A percentile compares a stretch with the other conserved stretches of the same genome.
Conservation (phyloP, 345 rosid species). For the Salix exigua region DNA sequence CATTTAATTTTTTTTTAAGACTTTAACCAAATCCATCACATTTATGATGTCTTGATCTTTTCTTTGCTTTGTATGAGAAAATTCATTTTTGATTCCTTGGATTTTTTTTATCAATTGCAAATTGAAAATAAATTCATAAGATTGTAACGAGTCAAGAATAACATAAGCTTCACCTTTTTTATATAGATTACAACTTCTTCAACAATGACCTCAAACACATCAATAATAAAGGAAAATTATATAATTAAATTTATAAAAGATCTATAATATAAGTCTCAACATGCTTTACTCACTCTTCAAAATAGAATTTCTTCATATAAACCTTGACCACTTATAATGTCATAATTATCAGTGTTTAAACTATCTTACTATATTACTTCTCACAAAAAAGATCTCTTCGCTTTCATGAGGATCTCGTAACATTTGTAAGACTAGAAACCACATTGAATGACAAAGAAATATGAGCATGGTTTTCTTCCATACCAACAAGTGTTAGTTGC, state of each 20-base stretch:
- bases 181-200: not conserved
- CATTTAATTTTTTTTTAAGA: no score
- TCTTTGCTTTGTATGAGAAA: no score
- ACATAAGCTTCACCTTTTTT: not conserved
- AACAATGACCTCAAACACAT: not conserved
- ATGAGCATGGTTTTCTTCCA: not conserved
- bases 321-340: not conserved
- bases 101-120: not conserved
- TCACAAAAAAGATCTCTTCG: not conserved
- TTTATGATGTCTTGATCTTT: no score
- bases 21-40: no score
- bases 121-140: not conserved
- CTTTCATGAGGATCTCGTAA: conserved; percentile 1
- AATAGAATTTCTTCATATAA: conserved; percentile 6
- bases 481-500: not conserved
- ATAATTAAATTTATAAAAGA: not conserved
- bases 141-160: not conserved
- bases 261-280: conserved; percentile 4
- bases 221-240: not conserved
- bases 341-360: not conserved
- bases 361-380: not conserved
- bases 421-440: not conserved
- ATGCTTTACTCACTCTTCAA: not conserved
- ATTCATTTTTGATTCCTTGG: no score
- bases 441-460: not conserved